These are phyloP conservation scores for Erodium trifolium DNA, from an alignment of 441 rosid species.

Conservation along the genomic window DNA sequence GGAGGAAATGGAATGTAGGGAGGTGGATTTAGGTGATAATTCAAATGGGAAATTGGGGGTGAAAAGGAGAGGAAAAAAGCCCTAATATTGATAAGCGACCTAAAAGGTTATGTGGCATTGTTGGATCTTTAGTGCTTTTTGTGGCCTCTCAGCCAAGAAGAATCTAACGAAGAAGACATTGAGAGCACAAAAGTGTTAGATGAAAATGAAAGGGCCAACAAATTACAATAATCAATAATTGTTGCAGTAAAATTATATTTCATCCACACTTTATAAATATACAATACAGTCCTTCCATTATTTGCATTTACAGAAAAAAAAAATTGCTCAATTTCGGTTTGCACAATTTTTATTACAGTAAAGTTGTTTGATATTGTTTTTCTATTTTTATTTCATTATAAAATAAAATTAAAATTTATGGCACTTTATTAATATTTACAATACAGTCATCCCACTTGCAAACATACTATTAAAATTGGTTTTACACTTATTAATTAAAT, in stretches of 20 bases:
- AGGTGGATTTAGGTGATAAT: conserved; percentile 14
- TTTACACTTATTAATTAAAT: no score
- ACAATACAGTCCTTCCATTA: no score
- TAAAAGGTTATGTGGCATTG: conserved; percentile 5
- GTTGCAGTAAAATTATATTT: no score
- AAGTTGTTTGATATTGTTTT: no score
- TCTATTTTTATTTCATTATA: no score
- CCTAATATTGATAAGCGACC: conserved; percentile 6
- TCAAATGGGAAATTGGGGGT: conserved; percentile 12
- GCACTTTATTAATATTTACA: not conserved
- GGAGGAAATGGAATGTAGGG: conserved; percentile 16
- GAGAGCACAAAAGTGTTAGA: conserved; percentile 2
- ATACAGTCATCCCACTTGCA: no score
- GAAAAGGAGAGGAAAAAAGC: not conserved
- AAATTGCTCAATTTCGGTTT: no score
- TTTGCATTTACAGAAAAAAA: no score
- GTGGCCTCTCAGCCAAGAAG: conserved; percentile 9
- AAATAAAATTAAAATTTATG: not conserved
- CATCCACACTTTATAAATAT: no score
- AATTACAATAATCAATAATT: no score
- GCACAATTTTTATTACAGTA: no score
- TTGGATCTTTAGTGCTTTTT: conserved; percentile 8
- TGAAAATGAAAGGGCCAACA: conserved; percentile 3
- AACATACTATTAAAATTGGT: no score
- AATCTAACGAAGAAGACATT: conserved; percentile 9